Conservation (phyloP, 345 rosid species). For the Brassica incana region DNA sequence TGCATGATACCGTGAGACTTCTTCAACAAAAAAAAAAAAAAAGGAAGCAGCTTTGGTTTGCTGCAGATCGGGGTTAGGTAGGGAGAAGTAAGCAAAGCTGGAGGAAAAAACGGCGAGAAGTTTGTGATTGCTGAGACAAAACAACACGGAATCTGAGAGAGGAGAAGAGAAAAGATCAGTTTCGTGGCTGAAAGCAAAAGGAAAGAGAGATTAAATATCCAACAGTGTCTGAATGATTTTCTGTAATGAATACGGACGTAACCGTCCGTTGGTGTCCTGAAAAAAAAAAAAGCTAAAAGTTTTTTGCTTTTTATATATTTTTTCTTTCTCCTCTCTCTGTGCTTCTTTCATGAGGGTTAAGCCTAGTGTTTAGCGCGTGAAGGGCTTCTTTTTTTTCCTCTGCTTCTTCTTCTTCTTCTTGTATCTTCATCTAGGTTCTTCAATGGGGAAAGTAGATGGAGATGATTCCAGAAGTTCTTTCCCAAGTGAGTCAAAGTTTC, state of each 20-base stretch:
- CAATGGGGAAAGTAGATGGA: constrained; percentile 52
- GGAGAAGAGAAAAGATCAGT: constrained; percentile 30
- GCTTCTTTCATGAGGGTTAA: constrained; percentile 51
- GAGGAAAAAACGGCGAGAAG: constrained; percentile 30
- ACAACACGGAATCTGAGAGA: constrained; percentile 29
- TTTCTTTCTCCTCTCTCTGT: constrained; percentile 31
- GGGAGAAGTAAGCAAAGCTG: background rate
- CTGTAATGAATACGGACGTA: constrained; percentile 41
- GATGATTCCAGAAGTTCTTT: constrained; percentile 41
- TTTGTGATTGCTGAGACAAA: constrained; percentile 24
- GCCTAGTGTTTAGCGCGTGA: constrained; percentile 35
- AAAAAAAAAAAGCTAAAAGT: background rate
- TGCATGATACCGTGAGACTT: constrained; percentile 41
- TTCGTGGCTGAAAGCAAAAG: constrained; percentile 19
- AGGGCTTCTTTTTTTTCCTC: background rate
- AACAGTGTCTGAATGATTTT: constrained; percentile 34
- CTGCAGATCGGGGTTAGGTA: constrained; percentile 30
- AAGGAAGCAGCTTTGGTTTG: constrained; percentile 34
- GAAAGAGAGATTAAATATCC: constrained; percentile 17
- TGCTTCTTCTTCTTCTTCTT: background rate
- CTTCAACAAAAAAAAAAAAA: constrained; percentile 9
- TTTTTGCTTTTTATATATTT: background rate
- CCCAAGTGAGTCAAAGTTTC: constrained; percentile 41
- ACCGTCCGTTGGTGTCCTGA: constrained; percentile 26
- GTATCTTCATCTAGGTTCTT: constrained; percentile 13